A percentile compares a stretch with the other conserved stretches of the same genome.
phyloP scores from a whole-genome alignment of 805 yeast genomes.

The Cyberlindnera misumaiensis region DNA sequence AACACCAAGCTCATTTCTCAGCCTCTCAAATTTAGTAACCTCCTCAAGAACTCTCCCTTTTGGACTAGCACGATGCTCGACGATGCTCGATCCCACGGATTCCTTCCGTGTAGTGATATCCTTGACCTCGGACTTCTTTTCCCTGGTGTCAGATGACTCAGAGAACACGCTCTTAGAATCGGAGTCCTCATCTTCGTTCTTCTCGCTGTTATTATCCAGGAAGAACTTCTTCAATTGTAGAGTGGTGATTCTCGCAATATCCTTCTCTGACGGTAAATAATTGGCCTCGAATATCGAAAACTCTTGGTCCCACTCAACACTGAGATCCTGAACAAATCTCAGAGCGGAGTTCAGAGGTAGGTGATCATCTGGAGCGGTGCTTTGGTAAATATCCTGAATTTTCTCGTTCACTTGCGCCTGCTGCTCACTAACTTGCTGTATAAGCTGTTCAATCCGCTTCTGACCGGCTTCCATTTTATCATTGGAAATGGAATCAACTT shows the following conservation, averaged over 20 bases:
- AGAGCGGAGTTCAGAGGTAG: slow-evolving; percentile 63
- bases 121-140: slow-evolving; percentile 9
- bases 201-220: slow-evolving; percentile 39
- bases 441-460: slow-evolving; percentile 50
- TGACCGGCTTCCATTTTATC: slow-evolving; percentile 70
- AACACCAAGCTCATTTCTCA: slow-evolving; percentile 16
- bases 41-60: slow-evolving; percentile 24
- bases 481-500: slow-evolving; percentile 59
- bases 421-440: slow-evolving; percentile 46
- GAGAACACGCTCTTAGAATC: background rate
- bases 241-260: slow-evolving; percentile 84
- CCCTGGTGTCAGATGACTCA: slow-evolving; percentile 8
- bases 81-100: slow-evolving; percentile 3
- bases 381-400: slow-evolving; percentile 46
- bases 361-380: slow-evolving; percentile 57
- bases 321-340: slow-evolving; percentile 68
- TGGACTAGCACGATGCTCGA: slow-evolving; percentile 12
- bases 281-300: slow-evolving; percentile 72
- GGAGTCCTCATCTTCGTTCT: slow-evolving; percentile 5
- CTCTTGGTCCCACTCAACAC: slow-evolving; percentile 82
- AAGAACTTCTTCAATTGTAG: slow-evolving; percentile 76
- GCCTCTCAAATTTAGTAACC: slow-evolving; percentile 25
- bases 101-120: slow-evolving; percentile 2
- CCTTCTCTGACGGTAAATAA: slow-evolving; percentile 87
- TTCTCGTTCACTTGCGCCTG: slow-evolving; percentile 34